Conservation (phyloP, 805 yeast genomes). For the Saturnispora sekii region DNA sequence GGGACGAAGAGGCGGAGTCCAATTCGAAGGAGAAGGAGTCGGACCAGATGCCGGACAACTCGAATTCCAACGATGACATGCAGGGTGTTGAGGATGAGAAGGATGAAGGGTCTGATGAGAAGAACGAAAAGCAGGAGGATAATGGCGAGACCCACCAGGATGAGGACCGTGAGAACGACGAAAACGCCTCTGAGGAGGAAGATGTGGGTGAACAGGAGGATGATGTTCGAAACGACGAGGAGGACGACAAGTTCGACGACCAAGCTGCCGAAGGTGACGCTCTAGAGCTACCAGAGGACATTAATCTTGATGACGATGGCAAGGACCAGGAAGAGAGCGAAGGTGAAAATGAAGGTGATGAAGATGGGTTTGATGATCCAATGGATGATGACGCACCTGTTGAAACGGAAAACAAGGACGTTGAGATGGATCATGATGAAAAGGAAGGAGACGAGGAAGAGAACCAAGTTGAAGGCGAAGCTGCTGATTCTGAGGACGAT, state of each 20-base stretch:
- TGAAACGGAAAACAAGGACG: slow-evolving; percentile 21
- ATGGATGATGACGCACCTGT: slow-evolving; percentile 16
- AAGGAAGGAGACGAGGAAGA: slow-evolving; percentile 20
- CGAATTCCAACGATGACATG: slow-evolving; percentile 33
- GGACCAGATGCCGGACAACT: slow-evolving; percentile 54
- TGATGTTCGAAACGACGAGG: slow-evolving; percentile 59
- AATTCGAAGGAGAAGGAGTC: slow-evolving; percentile 74
- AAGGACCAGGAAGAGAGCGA: slow-evolving; percentile 23
- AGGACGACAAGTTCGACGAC: slow-evolving; percentile 53
- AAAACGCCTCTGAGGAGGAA: slow-evolving; percentile 48
- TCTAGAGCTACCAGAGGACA: slow-evolving; percentile 84
- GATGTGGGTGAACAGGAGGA: slow-evolving; percentile 80
- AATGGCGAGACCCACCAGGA: slow-evolving; percentile 30
- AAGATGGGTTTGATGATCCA: slow-evolving; percentile 20
- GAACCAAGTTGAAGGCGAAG: slow-evolving; percentile 20
- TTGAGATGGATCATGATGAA: slow-evolving; percentile 22
- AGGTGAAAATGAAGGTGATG: slow-evolving; percentile 21
- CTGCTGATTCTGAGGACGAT: slow-evolving; percentile 22
- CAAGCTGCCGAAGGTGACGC: slow-evolving; percentile 78
- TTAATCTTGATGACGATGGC: slow-evolving; percentile 70
- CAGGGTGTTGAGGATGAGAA: slow-evolving; percentile 30
- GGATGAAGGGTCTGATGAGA: slow-evolving; percentile 22
- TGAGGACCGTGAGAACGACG: slow-evolving; percentile 35
- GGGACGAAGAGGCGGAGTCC: slow-evolving; percentile 86
- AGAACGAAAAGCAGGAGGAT: slow-evolving; percentile 28